Percentiles rank a stretch among this genome's conserved stretches.
Evolutionary conservation across 129 eudicot species (phyloP).

Genomic region (Oenanthe sinensis): DNA sequence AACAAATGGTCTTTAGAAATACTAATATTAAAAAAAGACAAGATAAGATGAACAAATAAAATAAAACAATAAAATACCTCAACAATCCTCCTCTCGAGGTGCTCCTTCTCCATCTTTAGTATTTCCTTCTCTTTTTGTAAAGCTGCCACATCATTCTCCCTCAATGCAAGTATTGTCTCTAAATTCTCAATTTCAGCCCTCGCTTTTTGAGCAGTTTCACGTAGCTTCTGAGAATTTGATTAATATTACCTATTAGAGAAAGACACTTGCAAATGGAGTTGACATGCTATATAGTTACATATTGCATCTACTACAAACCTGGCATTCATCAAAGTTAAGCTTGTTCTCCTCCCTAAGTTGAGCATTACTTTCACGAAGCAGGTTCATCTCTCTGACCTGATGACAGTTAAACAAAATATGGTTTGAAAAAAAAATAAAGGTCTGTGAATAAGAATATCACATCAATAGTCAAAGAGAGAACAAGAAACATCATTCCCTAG

Average conservation of each 20-base stretch:
- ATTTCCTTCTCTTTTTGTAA: slow-evolving; percentile 45
- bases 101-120: slow-evolving; percentile 32
- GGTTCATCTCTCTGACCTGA: slow-evolving; percentile 69
- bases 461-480: not conserved
- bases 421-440: not conserved
- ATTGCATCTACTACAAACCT: slow-evolving; percentile 14
- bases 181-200: slow-evolving; percentile 43
- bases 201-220: slow-evolving; percentile 40
- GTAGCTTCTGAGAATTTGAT: slow-evolving; percentile 35
- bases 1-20: not conserved
- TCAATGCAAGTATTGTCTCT: slow-evolving; percentile 37
- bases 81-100: slow-evolving; percentile 37
- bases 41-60: not conserved
- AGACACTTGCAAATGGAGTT: not conserved
- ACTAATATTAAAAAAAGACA: not conserved
- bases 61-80: slow-evolving; percentile 20
- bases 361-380: slow-evolving; percentile 84
- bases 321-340: slow-evolving; percentile 87
- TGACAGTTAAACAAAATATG: not conserved
- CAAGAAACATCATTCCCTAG: not conserved
- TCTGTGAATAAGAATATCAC: not conserved
- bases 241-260: not conserved
- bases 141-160: slow-evolving; percentile 45
- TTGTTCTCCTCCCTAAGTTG: slow-evolving; percentile 89
- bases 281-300: not conserved